Percentiles rank a stretch among this genome's conserved stretches.
Evolutionary conservation across 441 rosid species (phyloP).

Genomic region (Populus hybrid): DNA sequence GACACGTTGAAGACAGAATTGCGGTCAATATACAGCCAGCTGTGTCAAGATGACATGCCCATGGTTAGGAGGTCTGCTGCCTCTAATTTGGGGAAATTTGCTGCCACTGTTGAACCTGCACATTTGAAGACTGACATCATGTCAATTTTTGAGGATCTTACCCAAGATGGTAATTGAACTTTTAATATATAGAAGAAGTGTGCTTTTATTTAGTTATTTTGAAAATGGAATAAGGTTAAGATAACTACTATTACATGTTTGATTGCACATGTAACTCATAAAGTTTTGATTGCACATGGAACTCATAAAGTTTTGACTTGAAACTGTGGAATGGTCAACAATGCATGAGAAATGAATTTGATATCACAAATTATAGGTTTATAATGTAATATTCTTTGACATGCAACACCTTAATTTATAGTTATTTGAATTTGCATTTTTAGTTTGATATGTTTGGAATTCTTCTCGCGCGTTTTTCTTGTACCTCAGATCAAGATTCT

Average conservation of each 20-base stretch:
- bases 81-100: constrained; percentile 89
- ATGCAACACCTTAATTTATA: neutral
- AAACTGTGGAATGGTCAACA: neutral
- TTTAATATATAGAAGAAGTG: neutral
- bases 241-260: neutral
- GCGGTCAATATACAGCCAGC: constrained; percentile 59
- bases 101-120: constrained; percentile 86
- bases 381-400: neutral
- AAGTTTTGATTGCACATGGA: no score
- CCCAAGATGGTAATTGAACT: constrained; percentile 76
- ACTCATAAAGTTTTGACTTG: no score
- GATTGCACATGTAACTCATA: neutral
- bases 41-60: constrained; percentile 98
- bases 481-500: constrained; percentile 81
- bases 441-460: neutral
- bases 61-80: constrained; percentile 99
- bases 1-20: constrained; percentile 74
- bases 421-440: neutral
- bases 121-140: constrained; percentile 77
- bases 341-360: neutral
- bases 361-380: neutral
- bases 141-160: constrained; percentile 82
- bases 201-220: neutral
- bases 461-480: neutral
- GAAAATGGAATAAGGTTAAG: neutral